These are phyloP conservation scores for Serendipita sp. DNA, from an alignment of 768 basidiomycete genomes.

Conservation along the genomic window DNA sequence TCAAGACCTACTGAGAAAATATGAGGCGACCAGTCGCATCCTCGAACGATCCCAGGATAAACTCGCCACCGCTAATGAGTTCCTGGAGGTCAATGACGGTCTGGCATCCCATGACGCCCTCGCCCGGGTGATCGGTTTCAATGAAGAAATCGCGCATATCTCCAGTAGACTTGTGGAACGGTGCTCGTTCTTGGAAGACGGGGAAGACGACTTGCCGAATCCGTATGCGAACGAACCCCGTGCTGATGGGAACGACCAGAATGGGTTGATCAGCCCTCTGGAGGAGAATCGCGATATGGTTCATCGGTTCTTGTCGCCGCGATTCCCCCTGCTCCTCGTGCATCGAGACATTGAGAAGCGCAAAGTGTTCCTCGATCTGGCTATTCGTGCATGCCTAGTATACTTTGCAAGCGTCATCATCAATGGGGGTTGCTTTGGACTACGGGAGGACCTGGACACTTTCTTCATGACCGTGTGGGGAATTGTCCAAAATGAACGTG, in stretches of 20 bases:
- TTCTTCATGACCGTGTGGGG: not conserved
- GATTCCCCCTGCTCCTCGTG: not conserved
- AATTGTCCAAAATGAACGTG: not conserved
- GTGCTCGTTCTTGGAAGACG: not conserved
- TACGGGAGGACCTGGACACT: not conserved
- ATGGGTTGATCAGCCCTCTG: not conserved
- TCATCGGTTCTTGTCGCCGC: not conserved
- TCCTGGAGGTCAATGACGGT: not conserved
- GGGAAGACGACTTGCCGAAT: not conserved
- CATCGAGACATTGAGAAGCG: not conserved
- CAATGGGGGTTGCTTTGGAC: not conserved
- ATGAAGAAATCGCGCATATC: not conserved
- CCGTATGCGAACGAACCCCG: not conserved
- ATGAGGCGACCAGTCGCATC: not conserved
- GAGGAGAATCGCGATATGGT: not conserved
- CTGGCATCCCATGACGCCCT: not conserved
- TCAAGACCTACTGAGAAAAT: not conserved
- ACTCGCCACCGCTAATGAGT: not conserved
- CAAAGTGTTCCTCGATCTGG: not conserved
- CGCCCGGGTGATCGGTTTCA: not conserved
- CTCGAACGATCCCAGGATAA: not conserved
- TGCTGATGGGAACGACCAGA: not conserved
- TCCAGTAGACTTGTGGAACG: not conserved
- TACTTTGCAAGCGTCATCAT: not conserved
- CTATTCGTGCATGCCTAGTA: not conserved